Evolutionary conservation across 305 asterid genomes (phyloP).

Genomic region (Ajuga reptans): DNA sequence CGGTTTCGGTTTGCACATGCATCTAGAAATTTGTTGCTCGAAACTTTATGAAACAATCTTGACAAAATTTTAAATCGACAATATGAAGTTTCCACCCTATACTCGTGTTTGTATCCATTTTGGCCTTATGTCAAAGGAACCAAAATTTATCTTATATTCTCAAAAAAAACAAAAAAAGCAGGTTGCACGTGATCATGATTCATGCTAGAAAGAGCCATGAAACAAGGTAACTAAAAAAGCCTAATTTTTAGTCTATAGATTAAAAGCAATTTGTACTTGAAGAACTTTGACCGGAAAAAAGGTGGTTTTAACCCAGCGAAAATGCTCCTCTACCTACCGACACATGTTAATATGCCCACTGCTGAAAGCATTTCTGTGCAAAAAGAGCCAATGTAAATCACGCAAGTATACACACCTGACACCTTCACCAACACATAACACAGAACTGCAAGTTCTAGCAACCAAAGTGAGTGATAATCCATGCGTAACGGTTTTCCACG

Average conservation of each 20-base stretch:
- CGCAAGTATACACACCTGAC: not conserved
- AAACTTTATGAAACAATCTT: not conserved
- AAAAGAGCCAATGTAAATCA: too few species aligned
- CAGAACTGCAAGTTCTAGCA: not conserved
- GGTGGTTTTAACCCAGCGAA: too few species aligned
- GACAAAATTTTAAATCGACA: not conserved
- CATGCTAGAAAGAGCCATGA: not conserved
- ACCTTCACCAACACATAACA: not conserved
- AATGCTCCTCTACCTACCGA: too few species aligned
- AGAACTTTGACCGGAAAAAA: too few species aligned
- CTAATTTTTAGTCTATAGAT: too few species aligned
- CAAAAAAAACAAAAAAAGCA: not conserved
- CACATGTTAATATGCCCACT: too few species aligned
- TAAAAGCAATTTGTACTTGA: too few species aligned
- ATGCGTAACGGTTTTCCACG: slow-evolving; percentile 7
- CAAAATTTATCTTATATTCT: not conserved
- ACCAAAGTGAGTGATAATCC: not conserved
- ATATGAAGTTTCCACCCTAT: not conserved
- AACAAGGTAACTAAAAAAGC: not conserved
- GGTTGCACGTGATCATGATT: not conserved
- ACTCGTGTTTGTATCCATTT: not conserved
- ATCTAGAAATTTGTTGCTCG: not conserved
- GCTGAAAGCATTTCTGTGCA: too few species aligned
- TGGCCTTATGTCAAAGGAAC: not conserved
- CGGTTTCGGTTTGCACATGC: not conserved